phyloP scores from a whole-genome alignment of 2,329 filamentous ascomycete species.

The Alternaria sp. region DNA sequence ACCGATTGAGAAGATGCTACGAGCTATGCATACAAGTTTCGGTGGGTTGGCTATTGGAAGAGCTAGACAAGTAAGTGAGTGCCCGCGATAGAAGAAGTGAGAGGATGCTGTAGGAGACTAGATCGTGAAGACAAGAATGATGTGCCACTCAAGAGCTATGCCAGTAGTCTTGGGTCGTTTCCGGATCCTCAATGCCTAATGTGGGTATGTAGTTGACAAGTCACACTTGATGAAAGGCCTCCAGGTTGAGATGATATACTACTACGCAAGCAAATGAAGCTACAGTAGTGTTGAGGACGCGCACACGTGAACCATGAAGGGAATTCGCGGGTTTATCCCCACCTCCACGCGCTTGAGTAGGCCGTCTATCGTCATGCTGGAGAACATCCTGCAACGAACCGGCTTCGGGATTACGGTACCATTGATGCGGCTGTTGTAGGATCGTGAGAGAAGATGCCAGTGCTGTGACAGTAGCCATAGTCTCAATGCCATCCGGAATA shows the following conservation, averaged over 20 bases:
- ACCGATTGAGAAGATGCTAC: neutral
- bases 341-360: neutral
- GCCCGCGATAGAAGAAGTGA: fast-evolving
- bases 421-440: fast-evolving
- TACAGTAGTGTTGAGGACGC: too few species aligned
- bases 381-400: fast-evolving
- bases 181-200: fast-evolving
- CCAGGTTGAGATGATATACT: neutral
- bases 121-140: too few species aligned
- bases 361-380: neutral
- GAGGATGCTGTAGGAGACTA: neutral
- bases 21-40: neutral
- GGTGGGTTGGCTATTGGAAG: too few species aligned
- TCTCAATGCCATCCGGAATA: fast-evolving
- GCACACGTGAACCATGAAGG: too few species aligned
- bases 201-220: fast-evolving
- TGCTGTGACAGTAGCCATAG: neutral
- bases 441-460: neutral
- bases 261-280: neutral
- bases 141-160: too few species aligned
- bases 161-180: too few species aligned
- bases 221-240: fast-evolving
- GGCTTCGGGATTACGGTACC: neutral
- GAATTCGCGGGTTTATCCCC: neutral
- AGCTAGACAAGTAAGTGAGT: neutral